Conservation (phyloP, 2,329 filamentous ascomycete genomes). For the Tricladium varicosporioides region DNA sequence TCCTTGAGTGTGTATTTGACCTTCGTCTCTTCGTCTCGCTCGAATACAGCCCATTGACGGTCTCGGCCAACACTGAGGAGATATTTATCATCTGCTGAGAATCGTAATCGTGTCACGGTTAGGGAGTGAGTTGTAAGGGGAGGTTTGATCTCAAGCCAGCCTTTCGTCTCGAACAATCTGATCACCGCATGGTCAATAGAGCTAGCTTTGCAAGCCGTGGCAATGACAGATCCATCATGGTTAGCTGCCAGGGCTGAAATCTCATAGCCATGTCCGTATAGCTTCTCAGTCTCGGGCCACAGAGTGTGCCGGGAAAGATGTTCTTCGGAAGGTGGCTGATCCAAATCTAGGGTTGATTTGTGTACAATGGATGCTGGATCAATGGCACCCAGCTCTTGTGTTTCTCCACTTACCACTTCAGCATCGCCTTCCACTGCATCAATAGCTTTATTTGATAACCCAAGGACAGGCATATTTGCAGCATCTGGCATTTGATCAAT, state of each 20-base stretch:
- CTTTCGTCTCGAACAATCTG: constrained; percentile 79
- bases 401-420: constrained; percentile 42
- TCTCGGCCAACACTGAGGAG: constrained; percentile 90
- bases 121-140: constrained; percentile 81
- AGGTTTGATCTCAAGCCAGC: constrained; percentile 85
- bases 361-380: constrained; percentile 55
- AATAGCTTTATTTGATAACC: constrained; percentile 93
- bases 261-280: constrained; percentile 97
- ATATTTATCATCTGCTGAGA: constrained; percentile 70
- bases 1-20: constrained; percentile 55
- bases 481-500: constrained; percentile 69
- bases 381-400: constrained; percentile 51
- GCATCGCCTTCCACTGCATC: constrained; percentile 52
- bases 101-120: constrained; percentile 79
- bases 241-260: constrained; percentile 83
- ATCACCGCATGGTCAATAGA: constrained; percentile 94
- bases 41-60: constrained; percentile 85
- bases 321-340: constrained; percentile 84
- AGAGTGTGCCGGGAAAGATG: constrained; percentile 85
- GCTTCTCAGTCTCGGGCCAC: constrained; percentile 94
- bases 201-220: constrained; percentile 90
- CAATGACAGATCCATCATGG: constrained; percentile 72
- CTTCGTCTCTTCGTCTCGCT: constrained; percentile 42
- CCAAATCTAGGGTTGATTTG: constrained; percentile 61
- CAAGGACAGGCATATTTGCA: constrained; percentile 91